Base-by-base conservation (phyloP, 148 eudicot genomes). In the Heliamphora exappendiculata region DNA sequence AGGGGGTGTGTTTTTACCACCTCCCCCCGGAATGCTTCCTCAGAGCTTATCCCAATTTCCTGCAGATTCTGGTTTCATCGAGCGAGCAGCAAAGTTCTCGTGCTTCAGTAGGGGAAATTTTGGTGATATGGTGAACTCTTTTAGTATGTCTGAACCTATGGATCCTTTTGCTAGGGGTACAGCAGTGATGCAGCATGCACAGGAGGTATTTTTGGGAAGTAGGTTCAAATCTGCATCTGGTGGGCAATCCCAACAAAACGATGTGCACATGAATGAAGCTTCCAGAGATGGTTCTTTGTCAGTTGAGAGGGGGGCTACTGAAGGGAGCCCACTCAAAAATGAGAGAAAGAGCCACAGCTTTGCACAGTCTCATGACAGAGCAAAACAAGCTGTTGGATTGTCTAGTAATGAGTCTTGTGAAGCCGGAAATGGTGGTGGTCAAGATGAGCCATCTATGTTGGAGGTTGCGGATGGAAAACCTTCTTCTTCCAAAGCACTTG, bases 21-120 rank as follows among this genome's bases (percentile, higher is more conserved):
- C 78, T 74, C 80, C 81, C 72, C 49, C 90, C 24, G 88, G 82
- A 64, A 79, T 85, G 75, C 31, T 89, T 75, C 91, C 90, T 70
- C 90, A 83, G 74, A 84, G 91, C 59, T 81, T 95, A 49, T 86
- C 93, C 55, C 90, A 91, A 31, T 87, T 91, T 82, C 94, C 98
- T 33, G 85, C 94, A 22, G 98, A 96, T 87, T 91, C 91, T n/a
- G 96, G 87, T 79, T 91, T 96, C 78, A 91, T 96, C 42, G 97
- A 96, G 72, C 86, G 98, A 31, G 99, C 99, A 55, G 98, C 99
- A 4, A 89, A 94, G 81, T 93, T 88, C 73, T 96, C 99, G 29
- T 85, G 91, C 80, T 96, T 96, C 49, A 85, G 87, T 70, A 91
- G 87, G 37, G 97, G 90, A 49, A 88, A 85, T 78, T 84, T 89